A percentile compares a stretch with the other conserved stretches of the same genome.
phyloP scores from a whole-genome alignment of 495 filamentous ascomycete species.

The Recurvomyces mirabilis region DNA sequence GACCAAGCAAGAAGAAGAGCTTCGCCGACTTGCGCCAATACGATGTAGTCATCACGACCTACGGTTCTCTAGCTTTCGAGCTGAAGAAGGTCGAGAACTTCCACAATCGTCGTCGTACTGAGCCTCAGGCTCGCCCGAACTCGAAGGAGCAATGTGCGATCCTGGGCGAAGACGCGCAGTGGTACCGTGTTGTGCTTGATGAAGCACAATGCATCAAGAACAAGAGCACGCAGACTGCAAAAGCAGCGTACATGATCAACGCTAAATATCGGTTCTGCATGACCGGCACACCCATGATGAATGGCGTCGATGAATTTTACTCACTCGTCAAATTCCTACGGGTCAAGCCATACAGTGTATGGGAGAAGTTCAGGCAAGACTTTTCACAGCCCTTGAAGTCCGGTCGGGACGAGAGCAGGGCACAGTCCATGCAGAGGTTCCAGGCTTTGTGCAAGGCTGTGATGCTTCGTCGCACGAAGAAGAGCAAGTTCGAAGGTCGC shows the following conservation, averaged over 20 bases:
- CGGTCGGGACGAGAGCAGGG: constrained; percentile 21
- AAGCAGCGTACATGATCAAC: constrained; percentile 49
- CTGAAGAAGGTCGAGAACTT: constrained; percentile 45
- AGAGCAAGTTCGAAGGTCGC: constrained; percentile 70
- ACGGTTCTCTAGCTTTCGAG: constrained; percentile 65
- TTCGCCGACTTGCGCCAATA: constrained; percentile 54
- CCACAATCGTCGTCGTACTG: constrained; percentile 28
- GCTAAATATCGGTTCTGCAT: constrained; percentile 69
- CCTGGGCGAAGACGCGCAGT: constrained; percentile 53
- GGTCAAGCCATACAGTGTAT: constrained; percentile 67
- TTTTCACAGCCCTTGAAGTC: constrained; percentile 39
- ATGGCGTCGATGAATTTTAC: constrained; percentile 70
- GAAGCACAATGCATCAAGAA: constrained; percentile 97
- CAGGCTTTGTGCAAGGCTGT: constrained; percentile 75
- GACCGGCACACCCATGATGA: constrained; percentile 94
- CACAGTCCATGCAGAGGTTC: constrained; percentile 49
- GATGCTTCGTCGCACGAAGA: constrained; percentile 76
- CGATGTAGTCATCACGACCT: constrained; percentile 87
- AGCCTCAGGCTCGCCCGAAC: constrained; percentile 26
- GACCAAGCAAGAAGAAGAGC: constrained; percentile 39
- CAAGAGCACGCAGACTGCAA: constrained; percentile 52
- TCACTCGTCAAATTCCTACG: constrained; percentile 71
- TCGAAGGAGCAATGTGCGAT: constrained; percentile 40
- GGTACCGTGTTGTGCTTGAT: constrained; percentile 71
- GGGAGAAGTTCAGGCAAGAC: constrained; percentile 48